A percentile compares a stretch with the other conserved stretches of the same genome.
Evolutionary conservation across 495 filamentous ascomycete species (phyloP).

Genomic region (Penicillium atrosanguineum): DNA sequence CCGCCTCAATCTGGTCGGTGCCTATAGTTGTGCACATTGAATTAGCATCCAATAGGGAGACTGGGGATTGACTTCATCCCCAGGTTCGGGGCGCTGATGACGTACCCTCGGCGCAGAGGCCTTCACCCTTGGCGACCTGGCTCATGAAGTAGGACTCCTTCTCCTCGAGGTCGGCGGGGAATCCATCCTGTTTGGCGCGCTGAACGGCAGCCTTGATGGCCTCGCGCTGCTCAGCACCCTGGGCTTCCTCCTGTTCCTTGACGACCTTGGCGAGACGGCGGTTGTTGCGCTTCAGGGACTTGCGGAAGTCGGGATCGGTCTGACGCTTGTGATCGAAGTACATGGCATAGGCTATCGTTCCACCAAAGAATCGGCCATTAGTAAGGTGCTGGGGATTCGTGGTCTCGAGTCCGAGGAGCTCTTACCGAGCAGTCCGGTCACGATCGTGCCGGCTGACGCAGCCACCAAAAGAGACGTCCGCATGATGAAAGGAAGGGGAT

Average conservation of each 20-base stretch:
- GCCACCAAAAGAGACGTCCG: constrained; percentile 71
- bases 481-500: constrained; percentile 39
- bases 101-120: constrained; percentile 67
- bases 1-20: constrained; percentile 73
- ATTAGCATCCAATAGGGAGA: background rate
- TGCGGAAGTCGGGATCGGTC: constrained; percentile 81
- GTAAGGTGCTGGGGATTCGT: background rate
- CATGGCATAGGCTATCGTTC: constrained; percentile 63
- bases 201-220: constrained; percentile 68
- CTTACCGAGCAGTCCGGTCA: constrained; percentile 75
- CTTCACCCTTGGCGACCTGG: constrained; percentile 84
- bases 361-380: background rate
- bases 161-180: constrained; percentile 86
- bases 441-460: constrained; percentile 67
- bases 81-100: background rate
- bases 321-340: constrained; percentile 96
- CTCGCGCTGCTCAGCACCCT: constrained; percentile 66
- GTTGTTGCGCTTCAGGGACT: constrained; percentile 77
- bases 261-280: constrained; percentile 69
- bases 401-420: constrained; percentile 7
- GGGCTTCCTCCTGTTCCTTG: constrained; percentile 72
- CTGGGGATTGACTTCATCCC: background rate
- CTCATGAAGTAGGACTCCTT: constrained; percentile 93
- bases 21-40: constrained; percentile 43
- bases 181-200: constrained; percentile 81